phyloP scores from a whole-genome alignment of 139 green algal species.

The Ostreobium quekettii region DNA sequence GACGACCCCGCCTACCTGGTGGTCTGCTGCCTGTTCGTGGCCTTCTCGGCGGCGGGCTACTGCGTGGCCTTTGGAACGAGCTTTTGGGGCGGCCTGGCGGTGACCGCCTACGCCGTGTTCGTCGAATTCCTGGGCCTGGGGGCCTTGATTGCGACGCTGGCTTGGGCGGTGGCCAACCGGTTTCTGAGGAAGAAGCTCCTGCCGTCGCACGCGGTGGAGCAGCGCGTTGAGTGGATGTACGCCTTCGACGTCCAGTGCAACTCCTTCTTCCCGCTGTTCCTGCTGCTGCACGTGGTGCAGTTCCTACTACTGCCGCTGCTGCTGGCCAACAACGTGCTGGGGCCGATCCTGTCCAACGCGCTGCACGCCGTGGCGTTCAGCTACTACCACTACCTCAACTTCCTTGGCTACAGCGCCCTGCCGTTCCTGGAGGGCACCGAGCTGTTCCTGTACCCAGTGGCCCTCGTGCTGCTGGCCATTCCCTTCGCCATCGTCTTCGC shows the following conservation, averaged over 20 bases:
- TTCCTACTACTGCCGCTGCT: conserved; percentile 72
- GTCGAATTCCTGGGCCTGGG: conserved; percentile 85
- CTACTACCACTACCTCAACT: conserved; percentile 94
- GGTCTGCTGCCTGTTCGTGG: conserved; percentile 61
- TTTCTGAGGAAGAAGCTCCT: conserved; percentile 56
- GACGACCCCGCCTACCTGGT: conserved; percentile 95
- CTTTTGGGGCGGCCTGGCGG: conserved; percentile 43
- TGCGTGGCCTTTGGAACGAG: conserved; percentile 67
- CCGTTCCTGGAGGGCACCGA: conserved; percentile 82
- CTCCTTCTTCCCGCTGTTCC: conserved; percentile 87
- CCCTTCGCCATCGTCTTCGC: conserved; percentile 55
- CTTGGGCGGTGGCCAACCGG: conserved; percentile 68
- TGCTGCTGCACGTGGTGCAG: conserved; percentile 75
- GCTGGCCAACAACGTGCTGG: conserved; percentile 50
- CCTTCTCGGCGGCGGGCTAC: conserved; percentile 58
- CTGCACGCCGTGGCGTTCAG: conserved; percentile 63
- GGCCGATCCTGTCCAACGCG: conserved; percentile 44
- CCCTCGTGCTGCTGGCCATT: conserved; percentile 47
- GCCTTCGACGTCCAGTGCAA: conserved; percentile 99
- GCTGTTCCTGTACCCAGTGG: conserved; percentile 85
- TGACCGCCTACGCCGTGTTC: conserved; percentile 51
- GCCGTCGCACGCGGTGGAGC: conserved; percentile 74
- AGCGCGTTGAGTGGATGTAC: conserved; percentile 91
- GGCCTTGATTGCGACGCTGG: conserved; percentile 51
- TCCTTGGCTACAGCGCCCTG: conserved; percentile 85